phyloP scores from a whole-genome alignment of 345 rosid species.

The Rhizophora apiculata region DNA sequence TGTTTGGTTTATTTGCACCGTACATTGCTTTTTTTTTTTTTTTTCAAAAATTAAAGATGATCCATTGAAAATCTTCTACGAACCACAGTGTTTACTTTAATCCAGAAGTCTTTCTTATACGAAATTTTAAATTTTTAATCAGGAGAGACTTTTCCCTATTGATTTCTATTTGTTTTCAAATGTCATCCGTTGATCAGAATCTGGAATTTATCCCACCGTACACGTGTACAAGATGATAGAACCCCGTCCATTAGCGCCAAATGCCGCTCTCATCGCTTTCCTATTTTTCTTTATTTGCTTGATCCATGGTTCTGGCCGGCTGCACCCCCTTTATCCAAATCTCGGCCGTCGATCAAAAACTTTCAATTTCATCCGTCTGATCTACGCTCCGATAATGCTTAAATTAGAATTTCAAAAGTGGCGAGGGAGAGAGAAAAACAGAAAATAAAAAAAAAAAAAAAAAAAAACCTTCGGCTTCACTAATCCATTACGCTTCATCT shows the following conservation, averaged over 20 bases:
- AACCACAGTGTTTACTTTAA: no score
- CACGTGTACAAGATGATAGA: conserved; percentile 14
- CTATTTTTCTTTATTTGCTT: neutral
- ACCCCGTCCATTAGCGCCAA: conserved; percentile 47
- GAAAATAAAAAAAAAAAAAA: neutral
- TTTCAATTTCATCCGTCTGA: conserved; percentile 37
- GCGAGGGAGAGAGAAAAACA: conserved; percentile 25
- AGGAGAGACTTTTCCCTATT: no score
- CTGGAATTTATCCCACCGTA: conserved; percentile 3
- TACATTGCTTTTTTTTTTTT: no score
- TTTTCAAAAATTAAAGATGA: no score
- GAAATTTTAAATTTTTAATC: no score
- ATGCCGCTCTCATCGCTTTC: conserved; percentile 24
- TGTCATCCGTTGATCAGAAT: no score
- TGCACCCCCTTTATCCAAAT: conserved; percentile 6
- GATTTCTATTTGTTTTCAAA: no score
- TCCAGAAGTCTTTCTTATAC: no score
- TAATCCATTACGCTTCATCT: no score
- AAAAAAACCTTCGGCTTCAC: neutral
- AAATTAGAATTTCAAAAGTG: conserved; percentile 35
- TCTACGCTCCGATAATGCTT: conserved; percentile 6
- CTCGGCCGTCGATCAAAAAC: conserved; percentile 25
- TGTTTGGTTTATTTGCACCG: no score
- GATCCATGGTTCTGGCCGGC: conserved; percentile 23
- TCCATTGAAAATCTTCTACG: no score